Conservation (phyloP, 2,329 filamentous ascomycete species). For the Cercospora zeina region DNA sequence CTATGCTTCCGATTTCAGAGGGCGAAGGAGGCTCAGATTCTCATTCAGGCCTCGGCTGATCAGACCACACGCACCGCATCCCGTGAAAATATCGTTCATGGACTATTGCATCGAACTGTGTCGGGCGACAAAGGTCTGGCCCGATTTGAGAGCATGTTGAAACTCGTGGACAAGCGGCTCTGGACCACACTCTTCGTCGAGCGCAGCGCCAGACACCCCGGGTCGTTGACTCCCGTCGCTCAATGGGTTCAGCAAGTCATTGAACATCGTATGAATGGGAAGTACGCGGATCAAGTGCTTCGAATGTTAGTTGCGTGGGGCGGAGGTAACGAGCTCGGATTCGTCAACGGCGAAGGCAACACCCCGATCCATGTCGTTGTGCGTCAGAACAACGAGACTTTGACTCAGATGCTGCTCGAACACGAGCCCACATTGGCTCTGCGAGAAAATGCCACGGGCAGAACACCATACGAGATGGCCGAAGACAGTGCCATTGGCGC, state of each 20-base stretch:
- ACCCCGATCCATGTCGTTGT: constrained; percentile 63
- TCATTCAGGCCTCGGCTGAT: constrained; percentile 70
- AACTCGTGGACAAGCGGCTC: constrained; percentile 60
- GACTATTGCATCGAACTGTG: constrained; percentile 42
- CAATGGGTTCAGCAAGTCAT: constrained; percentile 20
- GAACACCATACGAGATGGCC: constrained; percentile 69
- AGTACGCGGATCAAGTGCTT: constrained; percentile 19
- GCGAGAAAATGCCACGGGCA: constrained; percentile 74
- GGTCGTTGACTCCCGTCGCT: constrained; percentile 65
- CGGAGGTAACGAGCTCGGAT: constrained; percentile 51
- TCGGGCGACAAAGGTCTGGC: constrained; percentile 19
- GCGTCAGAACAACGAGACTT: constrained; percentile 43
- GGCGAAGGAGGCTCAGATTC: constrained; percentile 57
- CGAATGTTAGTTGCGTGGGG: constrained; percentile 36
- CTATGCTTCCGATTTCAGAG: constrained; percentile 63
- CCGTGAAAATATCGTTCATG: constrained; percentile 70
- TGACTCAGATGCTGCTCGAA: constrained; percentile 58
- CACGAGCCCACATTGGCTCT: constrained; percentile 61
- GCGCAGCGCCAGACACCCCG: constrained; percentile 54
- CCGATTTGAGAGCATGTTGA: constrained; percentile 49
- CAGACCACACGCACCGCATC: constrained; percentile 58
- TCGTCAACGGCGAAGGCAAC: constrained; percentile 64
- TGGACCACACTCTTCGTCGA: constrained; percentile 60
- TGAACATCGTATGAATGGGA: not conserved
- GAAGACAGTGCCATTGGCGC: constrained; percentile 54